A percentile compares a stretch with the other conserved stretches of the same genome.
These are phyloP conservation scores for Coemansia sp. DNA, from an alignment of 192 early-diverging fungal genomes.

Conservation along the genomic window DNA sequence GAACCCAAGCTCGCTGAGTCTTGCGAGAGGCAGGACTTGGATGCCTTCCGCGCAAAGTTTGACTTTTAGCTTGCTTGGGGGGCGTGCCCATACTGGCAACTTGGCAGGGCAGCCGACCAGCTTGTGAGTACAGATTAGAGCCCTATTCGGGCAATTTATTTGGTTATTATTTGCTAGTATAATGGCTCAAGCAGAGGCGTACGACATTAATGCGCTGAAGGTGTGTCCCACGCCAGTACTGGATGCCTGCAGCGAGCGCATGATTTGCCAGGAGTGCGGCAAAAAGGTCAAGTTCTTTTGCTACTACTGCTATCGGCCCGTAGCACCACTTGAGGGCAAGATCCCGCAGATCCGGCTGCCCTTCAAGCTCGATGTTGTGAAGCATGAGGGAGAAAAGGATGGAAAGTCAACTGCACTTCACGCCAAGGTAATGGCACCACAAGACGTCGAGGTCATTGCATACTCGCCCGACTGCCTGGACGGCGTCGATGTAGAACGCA, in stretches of 20 bases:
- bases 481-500: conserved; percentile 62
- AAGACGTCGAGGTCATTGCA: conserved; percentile 63
- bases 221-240: conserved; percentile 27
- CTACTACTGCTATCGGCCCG: conserved; percentile 62
- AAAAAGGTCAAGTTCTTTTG: conserved; percentile 71
- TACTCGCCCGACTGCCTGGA: conserved; percentile 52
- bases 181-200: conserved; percentile 18
- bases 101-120: not conserved
- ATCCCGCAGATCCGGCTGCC: conserved; percentile 69
- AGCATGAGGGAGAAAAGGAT: conserved; percentile 74
- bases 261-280: conserved; percentile 59
- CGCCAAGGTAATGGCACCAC: conserved; percentile 70
- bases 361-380: conserved; percentile 70
- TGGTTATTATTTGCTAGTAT: too few relatives aligned
- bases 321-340: conserved; percentile 47
- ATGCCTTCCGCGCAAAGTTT: conserved; percentile 79
- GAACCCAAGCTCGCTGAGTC: conserved; percentile 78
- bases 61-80: conserved; percentile 68
- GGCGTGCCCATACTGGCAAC: not conserved
- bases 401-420: conserved; percentile 89
- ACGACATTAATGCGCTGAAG: conserved; percentile 37
- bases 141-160: not conserved
- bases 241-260: conserved; percentile 43
- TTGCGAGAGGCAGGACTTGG: conserved; percentile 73
- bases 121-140: not conserved